These are phyloP conservation scores for Schizophyllum commune DNA, from an alignment of 1,284 basidiomycete species.

Conservation along the genomic window DNA sequence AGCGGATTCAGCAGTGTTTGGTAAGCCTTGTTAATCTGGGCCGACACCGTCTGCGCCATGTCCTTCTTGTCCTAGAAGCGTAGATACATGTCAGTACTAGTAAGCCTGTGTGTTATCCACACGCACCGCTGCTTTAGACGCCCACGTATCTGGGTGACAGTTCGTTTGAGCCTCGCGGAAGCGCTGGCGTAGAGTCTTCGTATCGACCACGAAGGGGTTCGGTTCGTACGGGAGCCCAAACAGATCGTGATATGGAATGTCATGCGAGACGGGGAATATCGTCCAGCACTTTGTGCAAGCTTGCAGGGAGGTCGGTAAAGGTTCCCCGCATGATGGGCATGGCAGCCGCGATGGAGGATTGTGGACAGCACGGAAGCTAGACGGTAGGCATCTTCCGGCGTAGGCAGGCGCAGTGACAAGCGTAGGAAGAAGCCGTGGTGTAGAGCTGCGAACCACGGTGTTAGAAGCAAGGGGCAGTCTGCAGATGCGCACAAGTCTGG, in stretches of 20 bases:
- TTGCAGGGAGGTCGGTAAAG: constrained; percentile 54
- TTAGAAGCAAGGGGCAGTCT: not conserved
- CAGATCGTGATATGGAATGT: constrained; percentile 51
- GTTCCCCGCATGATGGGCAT: constrained; percentile 55
- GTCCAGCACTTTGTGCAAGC: constrained; percentile 61
- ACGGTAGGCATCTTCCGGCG: not conserved
- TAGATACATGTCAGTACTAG: constrained; percentile 9
- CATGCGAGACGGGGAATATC: constrained; percentile 47
- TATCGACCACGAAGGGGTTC: constrained; percentile 61
- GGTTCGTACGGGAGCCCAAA: constrained; percentile 50
- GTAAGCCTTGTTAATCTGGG: constrained; percentile 72
- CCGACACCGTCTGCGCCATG: constrained; percentile 58
- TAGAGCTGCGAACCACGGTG: not conserved
- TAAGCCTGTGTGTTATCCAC: constrained; percentile 1
- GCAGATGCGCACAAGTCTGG: not conserved
- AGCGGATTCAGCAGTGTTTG: constrained; percentile 59
- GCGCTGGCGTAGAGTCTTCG: constrained; percentile 42
- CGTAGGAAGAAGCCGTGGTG: not conserved
- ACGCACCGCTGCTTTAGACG: constrained; percentile 50
- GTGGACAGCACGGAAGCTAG: constrained; percentile 6
- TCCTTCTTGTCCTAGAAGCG: constrained; percentile 45
- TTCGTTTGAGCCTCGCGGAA: constrained; percentile 66
- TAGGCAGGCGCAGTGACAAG: not conserved
- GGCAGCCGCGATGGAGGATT: constrained; percentile 1
- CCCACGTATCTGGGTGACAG: constrained; percentile 79